Evolutionary conservation across 306 rosid genomes (phyloP).

Genomic region (Lithocarpus polystachyus): DNA sequence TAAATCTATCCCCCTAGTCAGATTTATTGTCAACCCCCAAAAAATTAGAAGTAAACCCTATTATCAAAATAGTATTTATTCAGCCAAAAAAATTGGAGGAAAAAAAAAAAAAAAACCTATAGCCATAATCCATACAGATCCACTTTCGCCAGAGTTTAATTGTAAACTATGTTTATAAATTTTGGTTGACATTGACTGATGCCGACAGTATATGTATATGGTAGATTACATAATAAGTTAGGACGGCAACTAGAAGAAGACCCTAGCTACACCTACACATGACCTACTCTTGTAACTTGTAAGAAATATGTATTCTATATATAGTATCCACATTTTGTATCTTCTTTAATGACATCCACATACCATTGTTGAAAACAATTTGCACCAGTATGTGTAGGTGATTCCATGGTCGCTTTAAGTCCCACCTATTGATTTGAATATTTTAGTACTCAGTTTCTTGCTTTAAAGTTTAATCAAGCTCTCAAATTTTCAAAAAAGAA

Average conservation of each 20-base stretch:
- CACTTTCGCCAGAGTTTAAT: conserved; percentile 8
- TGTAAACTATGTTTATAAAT: background rate
- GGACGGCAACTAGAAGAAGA: background rate
- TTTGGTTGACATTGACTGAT: background rate
- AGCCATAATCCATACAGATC: background rate
- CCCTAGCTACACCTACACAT: background rate
- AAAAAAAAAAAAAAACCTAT: too few species aligned
- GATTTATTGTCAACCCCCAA: background rate
- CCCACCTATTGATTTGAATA: background rate
- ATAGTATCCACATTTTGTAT: background rate
- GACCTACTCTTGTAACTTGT: background rate
- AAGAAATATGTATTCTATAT: background rate
- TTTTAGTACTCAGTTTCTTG: background rate
- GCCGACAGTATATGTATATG: background rate
- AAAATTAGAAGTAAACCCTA: background rate
- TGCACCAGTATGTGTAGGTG: background rate
- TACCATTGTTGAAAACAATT: too few species aligned
- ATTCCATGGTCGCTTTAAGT: background rate
- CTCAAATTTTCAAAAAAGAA: background rate
- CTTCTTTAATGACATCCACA: too few species aligned
- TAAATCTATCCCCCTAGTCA: conserved; percentile 2
- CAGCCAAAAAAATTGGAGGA: too few species aligned
- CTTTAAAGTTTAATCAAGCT: background rate
- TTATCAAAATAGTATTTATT: background rate
- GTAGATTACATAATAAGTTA: background rate